phyloP scores from a whole-genome alignment of 2,329 filamentous ascomycete species.

The Stromatinia cepivora region DNA sequence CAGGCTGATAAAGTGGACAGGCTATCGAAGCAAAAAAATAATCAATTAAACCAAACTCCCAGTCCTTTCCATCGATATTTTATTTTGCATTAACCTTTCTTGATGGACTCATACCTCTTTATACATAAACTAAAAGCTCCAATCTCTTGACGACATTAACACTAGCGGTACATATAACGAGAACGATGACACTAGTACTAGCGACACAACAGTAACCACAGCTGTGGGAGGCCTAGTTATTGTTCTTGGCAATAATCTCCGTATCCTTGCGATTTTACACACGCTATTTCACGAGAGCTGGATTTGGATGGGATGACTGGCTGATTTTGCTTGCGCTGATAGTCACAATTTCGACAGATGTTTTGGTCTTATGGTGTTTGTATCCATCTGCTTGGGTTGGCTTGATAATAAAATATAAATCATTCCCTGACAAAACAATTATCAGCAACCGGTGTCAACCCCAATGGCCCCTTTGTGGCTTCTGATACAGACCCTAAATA shows the following conservation, averaged over 20 bases:
- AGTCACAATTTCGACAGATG: slow-evolving; percentile 12
- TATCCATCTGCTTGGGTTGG: background rate
- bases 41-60: too few relatives aligned
- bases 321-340: slow-evolving; percentile 15
- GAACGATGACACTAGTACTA: background rate
- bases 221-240: slow-evolving; percentile 7
- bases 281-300: slow-evolving; percentile 5
- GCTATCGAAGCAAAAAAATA: too few relatives aligned
- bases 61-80: too few relatives aligned
- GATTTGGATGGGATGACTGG: slow-evolving; percentile 16
- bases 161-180: background rate
- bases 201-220: slow-evolving; percentile 7
- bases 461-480: slow-evolving; percentile 5
- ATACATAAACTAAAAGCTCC: background rate
- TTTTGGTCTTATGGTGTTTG: slow-evolving; percentile 13
- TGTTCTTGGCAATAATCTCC: slow-evolving; percentile 4
- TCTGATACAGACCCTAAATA: slow-evolving; percentile 7
- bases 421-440: background rate
- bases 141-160: background rate
- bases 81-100: background rate
- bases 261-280: slow-evolving; percentile 11
- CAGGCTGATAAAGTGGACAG: too few relatives aligned
- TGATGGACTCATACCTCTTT: background rate
- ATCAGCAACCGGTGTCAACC: slow-evolving; percentile 12
- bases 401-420: background rate